phyloP scores from a whole-genome alignment of 176 grass and related monocot genomes.

The Thinopyrum elongatum region DNA sequence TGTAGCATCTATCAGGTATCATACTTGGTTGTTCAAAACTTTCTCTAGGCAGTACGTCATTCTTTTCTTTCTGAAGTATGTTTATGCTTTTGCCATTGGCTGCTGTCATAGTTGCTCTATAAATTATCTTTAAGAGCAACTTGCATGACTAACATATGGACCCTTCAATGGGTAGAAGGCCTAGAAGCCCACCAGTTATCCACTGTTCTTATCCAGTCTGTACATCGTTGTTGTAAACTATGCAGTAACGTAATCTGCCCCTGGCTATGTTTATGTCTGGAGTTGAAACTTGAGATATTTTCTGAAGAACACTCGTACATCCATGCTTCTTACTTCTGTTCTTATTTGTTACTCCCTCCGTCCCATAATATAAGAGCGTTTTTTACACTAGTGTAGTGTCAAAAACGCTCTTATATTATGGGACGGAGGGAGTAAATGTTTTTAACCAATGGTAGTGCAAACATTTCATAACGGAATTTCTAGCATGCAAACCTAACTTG shows the following conservation, averaged over 20 bases:
- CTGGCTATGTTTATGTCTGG: neutral
- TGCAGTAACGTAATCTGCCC: neutral
- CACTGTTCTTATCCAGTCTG: neutral
- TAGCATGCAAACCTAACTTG: neutral
- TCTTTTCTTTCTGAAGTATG: conserved; percentile 1
- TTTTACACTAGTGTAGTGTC: too few species aligned
- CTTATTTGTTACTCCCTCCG: conserved; percentile 11
- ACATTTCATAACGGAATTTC: neutral
- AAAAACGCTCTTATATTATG: too few species aligned
- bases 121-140: neutral
- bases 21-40: neutral
- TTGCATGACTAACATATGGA: neutral
- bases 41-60: neutral
- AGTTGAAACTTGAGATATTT: neutral
- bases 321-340: neutral
- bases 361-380: too few species aligned
- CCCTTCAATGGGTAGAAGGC: neutral
- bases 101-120: neutral
- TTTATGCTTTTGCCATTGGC: neutral
- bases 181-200: neutral
- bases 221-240: conserved; percentile 23
- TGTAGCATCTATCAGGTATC: conserved; percentile 66
- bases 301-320: neutral
- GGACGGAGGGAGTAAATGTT: too few species aligned
- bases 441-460: neutral